Percentiles rank a stretch among this genome's conserved stretches.
Conservation (phyloP, 495 filamentous ascomycete genomes). For the Aspergillus campestris region DNA sequence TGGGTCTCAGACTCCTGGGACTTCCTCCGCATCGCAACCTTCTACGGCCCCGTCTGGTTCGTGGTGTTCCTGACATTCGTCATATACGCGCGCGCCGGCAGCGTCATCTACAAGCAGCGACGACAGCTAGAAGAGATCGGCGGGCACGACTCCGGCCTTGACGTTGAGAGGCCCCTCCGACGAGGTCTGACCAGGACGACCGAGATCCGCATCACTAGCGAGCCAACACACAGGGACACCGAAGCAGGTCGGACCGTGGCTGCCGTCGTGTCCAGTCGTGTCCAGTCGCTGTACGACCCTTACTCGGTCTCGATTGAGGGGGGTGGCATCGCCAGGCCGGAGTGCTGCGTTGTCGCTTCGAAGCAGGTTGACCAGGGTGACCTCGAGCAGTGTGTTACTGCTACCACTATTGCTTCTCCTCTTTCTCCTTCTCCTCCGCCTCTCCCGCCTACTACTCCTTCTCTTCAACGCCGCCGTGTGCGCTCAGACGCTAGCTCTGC, state of each 20-base stretch:
- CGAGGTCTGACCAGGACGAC: slow-evolving; percentile 52
- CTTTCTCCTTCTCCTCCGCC: no score
- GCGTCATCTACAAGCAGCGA: slow-evolving; percentile 54
- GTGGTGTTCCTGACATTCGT: slow-evolving; percentile 58
- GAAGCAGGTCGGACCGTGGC: neutral
- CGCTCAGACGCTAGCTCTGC: slow-evolving; percentile 24
- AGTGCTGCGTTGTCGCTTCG: neutral
- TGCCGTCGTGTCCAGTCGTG: no score
- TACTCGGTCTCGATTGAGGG: slow-evolving; percentile 34
- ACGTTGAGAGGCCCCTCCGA: slow-evolving; percentile 10
- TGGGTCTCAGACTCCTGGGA: slow-evolving; percentile 67
- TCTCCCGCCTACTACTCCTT: no score
- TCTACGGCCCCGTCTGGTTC: slow-evolving; percentile 85
- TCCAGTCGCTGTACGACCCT: slow-evolving; percentile 12
- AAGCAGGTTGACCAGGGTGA: slow-evolving; percentile 5
- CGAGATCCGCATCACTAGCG: slow-evolving; percentile 43
- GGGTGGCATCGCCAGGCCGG: slow-evolving; percentile 8
- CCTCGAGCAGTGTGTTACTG: slow-evolving; percentile 2
- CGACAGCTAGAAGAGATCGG: slow-evolving; percentile 35
- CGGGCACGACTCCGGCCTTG: slow-evolving; percentile 30
- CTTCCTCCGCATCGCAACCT: slow-evolving; percentile 62
- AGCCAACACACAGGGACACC: slow-evolving; percentile 15
- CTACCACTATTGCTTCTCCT: no score
- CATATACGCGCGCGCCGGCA: slow-evolving; percentile 67
- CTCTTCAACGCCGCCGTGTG: slow-evolving; percentile 11